Evolutionary conservation across 1,284 basidiomycete species (phyloP).

Genomic region (Termitomyces sp.): DNA sequence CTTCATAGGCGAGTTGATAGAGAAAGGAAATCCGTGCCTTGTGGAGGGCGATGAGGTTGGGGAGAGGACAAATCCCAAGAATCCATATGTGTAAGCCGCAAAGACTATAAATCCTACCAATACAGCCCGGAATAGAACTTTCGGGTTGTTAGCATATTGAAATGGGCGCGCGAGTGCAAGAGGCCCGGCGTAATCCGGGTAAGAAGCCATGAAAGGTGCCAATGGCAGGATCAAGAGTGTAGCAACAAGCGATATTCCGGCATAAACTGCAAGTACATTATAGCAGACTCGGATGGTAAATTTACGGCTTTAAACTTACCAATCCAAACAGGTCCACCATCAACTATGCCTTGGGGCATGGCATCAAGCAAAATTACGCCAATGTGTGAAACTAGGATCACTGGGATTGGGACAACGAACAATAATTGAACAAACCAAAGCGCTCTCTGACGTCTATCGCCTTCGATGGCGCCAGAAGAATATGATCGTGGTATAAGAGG

Average conservation of each 20-base stretch:
- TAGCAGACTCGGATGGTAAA: constrained; percentile 1
- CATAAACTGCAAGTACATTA: constrained; percentile 43
- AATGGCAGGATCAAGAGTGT: constrained; percentile 54
- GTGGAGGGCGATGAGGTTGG: constrained; percentile 36
- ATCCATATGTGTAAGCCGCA: constrained; percentile 11
- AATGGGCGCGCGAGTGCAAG: constrained; percentile 4
- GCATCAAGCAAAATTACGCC: constrained; percentile 45
- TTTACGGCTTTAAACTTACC: constrained; percentile 35
- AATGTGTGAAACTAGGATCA: constrained; percentile 55
- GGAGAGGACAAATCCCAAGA: constrained; percentile 9
- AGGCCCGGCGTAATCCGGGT: constrained; percentile 4
- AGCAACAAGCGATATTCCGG: constrained; percentile 38
- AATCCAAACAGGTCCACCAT: constrained; percentile 49
- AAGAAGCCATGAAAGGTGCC: constrained; percentile 24
- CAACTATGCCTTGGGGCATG: constrained; percentile 55
- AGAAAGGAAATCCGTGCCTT: constrained; percentile 59
- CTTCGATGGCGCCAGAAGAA: neutral
- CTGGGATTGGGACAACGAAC: constrained; percentile 51
- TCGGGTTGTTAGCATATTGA: constrained; percentile 7
- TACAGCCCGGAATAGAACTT: constrained; percentile 4
- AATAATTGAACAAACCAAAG: constrained; percentile 65
- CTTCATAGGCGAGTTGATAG: constrained; percentile 54
- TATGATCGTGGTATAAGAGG: constrained; percentile 28
- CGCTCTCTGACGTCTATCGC: constrained; percentile 32
- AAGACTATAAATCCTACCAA: constrained; percentile 2